Conservation (phyloP, 768 basidiomycete species). For the Mrakia frigida region DNA sequence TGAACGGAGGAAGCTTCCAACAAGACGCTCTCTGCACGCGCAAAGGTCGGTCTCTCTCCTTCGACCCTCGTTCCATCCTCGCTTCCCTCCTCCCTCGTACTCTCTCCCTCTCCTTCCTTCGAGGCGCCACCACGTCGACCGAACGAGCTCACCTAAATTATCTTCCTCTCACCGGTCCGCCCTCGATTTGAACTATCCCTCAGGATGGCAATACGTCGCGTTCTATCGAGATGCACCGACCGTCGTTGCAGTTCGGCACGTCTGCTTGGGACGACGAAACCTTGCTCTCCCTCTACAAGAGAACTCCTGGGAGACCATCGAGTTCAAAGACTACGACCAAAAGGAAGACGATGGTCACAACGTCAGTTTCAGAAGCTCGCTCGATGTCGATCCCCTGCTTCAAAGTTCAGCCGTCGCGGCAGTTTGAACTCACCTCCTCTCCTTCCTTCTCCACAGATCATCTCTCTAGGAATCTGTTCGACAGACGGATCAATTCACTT, state of each 20-base stretch:
- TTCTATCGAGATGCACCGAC: slow-evolving; percentile 4
- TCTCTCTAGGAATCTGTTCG: not conserved
- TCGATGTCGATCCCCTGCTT: not conserved
- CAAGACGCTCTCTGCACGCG: not conserved
- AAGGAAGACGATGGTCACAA: slow-evolving; percentile 12
- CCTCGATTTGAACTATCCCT: not conserved
- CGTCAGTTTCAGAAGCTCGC: not conserved
- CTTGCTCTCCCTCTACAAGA: not conserved
- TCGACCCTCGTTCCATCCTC: not conserved
- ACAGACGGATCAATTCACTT: slow-evolving; percentile 9
- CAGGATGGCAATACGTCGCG: not conserved
- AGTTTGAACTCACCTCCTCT: not conserved
- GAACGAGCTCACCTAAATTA: not conserved
- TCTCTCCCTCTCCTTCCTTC: not conserved
- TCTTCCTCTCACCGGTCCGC: not conserved
- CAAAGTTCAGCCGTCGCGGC: too few species aligned
- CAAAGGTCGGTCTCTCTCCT: not conserved
- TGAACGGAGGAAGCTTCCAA: slow-evolving; percentile 13
- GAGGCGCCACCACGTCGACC: not conserved
- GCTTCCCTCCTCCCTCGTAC: not conserved
- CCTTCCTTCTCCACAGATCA: not conserved
- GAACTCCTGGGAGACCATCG: not conserved
- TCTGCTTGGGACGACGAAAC: not conserved
- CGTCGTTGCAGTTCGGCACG: not conserved
- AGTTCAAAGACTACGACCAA: not conserved